phyloP scores from a whole-genome alignment of 352 stramenopile species.

The Pythium phragmitis region DNA sequence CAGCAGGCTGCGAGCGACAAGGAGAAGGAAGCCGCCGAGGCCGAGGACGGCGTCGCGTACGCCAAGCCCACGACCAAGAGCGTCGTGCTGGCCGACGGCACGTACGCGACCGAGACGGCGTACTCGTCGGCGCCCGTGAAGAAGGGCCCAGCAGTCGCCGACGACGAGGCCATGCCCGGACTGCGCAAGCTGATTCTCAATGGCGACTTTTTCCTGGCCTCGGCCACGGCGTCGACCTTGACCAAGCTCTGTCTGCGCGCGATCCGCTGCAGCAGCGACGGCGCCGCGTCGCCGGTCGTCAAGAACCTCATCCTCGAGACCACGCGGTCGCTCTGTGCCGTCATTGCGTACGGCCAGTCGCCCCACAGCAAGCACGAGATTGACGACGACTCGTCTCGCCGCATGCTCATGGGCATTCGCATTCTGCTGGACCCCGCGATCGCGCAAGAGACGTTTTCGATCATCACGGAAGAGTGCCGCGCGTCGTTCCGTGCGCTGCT shows the following conservation, averaged over 20 bases:
- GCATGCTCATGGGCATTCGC: slow-evolving; percentile 94
- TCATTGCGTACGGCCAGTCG: slow-evolving; percentile 70
- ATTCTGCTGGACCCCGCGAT: slow-evolving; percentile 92
- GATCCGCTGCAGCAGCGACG: slow-evolving; percentile 52
- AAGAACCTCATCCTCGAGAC: slow-evolving; percentile 76
- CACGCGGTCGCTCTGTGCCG: slow-evolving; percentile 70
- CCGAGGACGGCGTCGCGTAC: slow-evolving; percentile 46
- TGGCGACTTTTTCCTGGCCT: slow-evolving; percentile 97
- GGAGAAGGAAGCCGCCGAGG: slow-evolving; percentile 11
- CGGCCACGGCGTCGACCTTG: slow-evolving; percentile 90
- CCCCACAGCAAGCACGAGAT: slow-evolving; percentile 84
- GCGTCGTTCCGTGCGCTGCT: slow-evolving; percentile 74
- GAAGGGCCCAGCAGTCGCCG: slow-evolving; percentile 32
- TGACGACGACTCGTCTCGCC: slow-evolving; percentile 94
- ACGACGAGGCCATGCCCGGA: slow-evolving; percentile 65
- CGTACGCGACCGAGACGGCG: slow-evolving; percentile 98
- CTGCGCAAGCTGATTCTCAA: slow-evolving; percentile 89
- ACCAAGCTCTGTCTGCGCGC: slow-evolving; percentile 97
- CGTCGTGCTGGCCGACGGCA: slow-evolving; percentile 98
- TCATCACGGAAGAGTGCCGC: slow-evolving; percentile 84
- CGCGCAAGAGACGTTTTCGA: slow-evolving; percentile 57
- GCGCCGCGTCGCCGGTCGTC: slow-evolving; percentile 41
- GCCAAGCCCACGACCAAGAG: slow-evolving; percentile 96
- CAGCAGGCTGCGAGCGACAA: slow-evolving; percentile 15
- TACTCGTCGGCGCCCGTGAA: slow-evolving; percentile 46